Base-by-base conservation (phyloP, 371 early-diverging fungal species). In the Rhizopus delemar region DNA sequence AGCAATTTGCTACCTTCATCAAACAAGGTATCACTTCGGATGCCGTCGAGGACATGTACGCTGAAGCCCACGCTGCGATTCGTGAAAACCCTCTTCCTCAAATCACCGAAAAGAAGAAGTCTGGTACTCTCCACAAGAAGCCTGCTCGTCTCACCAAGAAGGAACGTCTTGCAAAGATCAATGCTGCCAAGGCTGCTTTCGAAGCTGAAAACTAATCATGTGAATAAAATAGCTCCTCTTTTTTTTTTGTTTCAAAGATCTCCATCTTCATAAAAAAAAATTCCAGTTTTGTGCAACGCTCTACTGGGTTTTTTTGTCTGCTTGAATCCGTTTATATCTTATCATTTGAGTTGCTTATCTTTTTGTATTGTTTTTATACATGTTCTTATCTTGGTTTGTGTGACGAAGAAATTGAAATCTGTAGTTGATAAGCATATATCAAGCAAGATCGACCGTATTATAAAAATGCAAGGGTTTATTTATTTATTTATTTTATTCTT, bases 1-100 rank as follows among this genome's bases (percentile, higher is more conserved):
- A 86, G 71, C 98, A 98, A 82, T 99, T 99, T 86, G 80, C 95
- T 57, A 86, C 86, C 73, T 99, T 93, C 91, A 87, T 99, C 75
- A 94, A 88, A 80, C 87, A 84, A 56, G 97, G 91, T 59, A 83
- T 99, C 66, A 78, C 86, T 58, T 88, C 98, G 52, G 99, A 98
- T 68, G 88, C 86, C 69, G 82, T 99, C 61, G 97, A 99, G 83
- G 93, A 90, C 64, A 91, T 97, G 83, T 99, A 98, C 93, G 81
- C 88, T 69, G 82, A 86, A 59, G 98, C 98, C 57, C 97, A 99
- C 88, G 84, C 82, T 68, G 89, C 89, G 65, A 98, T 98, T 86
- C 95, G 97, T 73, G 95, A 82, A 53, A 84, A 96, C 83, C 97
- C 99, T 58, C 50, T 65, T 52, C 66, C 76, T 80, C 49, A 65